Evolutionary conservation across 345 rosid species (phyloP).

Genomic region (Melaleuca quinquenervia): DNA sequence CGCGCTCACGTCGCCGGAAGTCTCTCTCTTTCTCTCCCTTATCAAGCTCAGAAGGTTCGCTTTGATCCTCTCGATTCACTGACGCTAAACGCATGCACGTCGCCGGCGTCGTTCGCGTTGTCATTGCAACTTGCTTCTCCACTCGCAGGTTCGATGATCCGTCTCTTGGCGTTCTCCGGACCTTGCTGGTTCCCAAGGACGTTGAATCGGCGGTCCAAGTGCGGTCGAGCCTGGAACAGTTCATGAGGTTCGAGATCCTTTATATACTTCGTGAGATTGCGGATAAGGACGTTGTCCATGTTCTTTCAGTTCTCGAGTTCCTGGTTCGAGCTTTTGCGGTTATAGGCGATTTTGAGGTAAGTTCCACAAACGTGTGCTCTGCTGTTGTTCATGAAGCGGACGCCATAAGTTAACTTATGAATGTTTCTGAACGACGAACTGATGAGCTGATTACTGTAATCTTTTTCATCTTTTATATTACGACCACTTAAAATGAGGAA

Average conservation of each 20-base stretch:
- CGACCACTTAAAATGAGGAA: background rate
- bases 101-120: background rate
- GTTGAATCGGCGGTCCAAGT: slow-evolving; percentile 27
- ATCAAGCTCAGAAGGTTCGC: slow-evolving; percentile 37
- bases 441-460: background rate
- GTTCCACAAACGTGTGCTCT: background rate
- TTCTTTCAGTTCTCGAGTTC: slow-evolving; percentile 63
- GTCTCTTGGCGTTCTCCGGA: slow-evolving; percentile 49
- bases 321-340: slow-evolving; percentile 67
- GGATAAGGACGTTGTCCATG: slow-evolving; percentile 27
- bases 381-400: background rate
- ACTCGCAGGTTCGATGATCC: slow-evolving; percentile 45
- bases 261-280: slow-evolving; percentile 23
- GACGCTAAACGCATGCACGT: background rate
- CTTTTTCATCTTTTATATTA: background rate
- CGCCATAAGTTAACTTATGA: background rate
- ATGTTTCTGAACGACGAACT: background rate
- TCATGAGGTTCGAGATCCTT: slow-evolving; percentile 42
- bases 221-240: slow-evolving; percentile 30
- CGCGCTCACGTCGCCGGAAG: slow-evolving; percentile 8
- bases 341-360: slow-evolving; percentile 61
- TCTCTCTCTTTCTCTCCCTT: slow-evolving; percentile 36
- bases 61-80: background rate
- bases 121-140: background rate
- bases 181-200: slow-evolving; percentile 39